Evolutionary conservation across 2,329 filamentous ascomycete species (phyloP).

Genomic region (Alternaria arbusti): DNA sequence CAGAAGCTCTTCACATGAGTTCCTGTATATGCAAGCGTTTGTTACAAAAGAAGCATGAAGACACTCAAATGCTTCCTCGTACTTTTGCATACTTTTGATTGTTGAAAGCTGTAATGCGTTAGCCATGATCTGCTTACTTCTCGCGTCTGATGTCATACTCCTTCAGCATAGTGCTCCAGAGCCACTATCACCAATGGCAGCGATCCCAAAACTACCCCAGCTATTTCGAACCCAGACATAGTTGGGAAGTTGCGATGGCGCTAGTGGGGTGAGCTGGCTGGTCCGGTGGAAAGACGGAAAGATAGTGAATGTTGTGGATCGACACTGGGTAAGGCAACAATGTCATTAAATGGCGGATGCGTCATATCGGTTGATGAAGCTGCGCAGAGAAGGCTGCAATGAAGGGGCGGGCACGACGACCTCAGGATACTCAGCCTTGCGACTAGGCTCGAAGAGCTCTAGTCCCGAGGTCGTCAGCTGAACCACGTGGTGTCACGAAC

Average conservation of each 20-base stretch:
- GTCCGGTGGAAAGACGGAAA: too few relatives aligned
- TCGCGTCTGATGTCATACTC: background rate
- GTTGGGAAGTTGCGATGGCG: background rate
- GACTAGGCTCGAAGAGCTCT: background rate
- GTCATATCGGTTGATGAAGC: too few relatives aligned
- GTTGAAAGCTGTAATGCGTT: background rate
- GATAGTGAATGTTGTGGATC: fast-evolving
- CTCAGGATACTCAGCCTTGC: background rate
- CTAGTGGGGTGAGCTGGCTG: background rate
- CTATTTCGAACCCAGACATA: background rate
- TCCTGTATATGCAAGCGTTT: background rate
- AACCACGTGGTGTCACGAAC: background rate
- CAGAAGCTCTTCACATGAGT: background rate
- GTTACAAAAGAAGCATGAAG: background rate
- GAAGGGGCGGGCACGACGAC: background rate
- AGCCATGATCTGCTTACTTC: background rate
- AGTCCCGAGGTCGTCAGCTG: background rate
- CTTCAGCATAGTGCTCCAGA: background rate
- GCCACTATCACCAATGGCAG: background rate
- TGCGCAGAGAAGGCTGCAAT: background rate
- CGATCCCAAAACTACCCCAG: background rate
- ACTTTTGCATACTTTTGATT: background rate
- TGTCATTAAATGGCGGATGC: too few relatives aligned
- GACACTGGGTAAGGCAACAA: fast-evolving
- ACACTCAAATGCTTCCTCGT: background rate